phyloP scores from a whole-genome alignment of 2,329 filamentous ascomycete genomes.

The Monosporascus ibericus region DNA sequence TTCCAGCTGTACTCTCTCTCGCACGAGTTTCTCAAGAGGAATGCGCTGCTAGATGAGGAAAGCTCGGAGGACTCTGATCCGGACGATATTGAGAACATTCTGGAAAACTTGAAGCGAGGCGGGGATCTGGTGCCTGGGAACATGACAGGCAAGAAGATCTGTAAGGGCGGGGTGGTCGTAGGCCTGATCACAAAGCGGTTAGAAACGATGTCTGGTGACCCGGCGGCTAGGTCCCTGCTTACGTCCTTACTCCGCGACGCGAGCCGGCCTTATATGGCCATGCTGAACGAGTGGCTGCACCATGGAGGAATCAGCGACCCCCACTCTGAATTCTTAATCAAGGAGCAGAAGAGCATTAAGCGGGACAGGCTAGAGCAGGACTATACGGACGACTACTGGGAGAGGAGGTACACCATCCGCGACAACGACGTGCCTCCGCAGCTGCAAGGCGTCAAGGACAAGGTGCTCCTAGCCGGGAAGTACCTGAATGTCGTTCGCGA shows the following conservation, averaged over 20 bases:
- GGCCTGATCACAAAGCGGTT: conserved; percentile 78
- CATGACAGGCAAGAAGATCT: conserved; percentile 82
- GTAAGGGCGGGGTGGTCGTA: conserved; percentile 94
- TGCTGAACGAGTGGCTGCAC: conserved; percentile 98
- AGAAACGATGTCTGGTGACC: conserved; percentile 88
- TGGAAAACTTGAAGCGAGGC: conserved; percentile 83
- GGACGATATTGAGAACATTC: conserved; percentile 85
- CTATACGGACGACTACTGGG: conserved; percentile 99
- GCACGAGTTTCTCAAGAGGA: conserved; percentile 81
- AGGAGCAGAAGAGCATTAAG: conserved; percentile 91
- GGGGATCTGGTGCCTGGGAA: conserved; percentile 73
- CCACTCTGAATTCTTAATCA: conserved; percentile 88
- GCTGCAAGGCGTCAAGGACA: conserved; percentile 83
- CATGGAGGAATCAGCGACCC: conserved; percentile 93
- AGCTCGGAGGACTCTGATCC: conserved; percentile 65
- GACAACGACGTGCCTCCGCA: conserved; percentile 90
- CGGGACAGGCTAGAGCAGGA: conserved; percentile 88
- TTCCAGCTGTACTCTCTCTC: conserved; percentile 82
- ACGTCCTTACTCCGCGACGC: conserved; percentile 80
- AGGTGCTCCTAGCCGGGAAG: conserved; percentile 90
- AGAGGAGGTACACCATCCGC: conserved; percentile 90
- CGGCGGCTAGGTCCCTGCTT: conserved; percentile 74
- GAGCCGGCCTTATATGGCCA: conserved; percentile 91
- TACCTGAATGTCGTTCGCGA: conserved; percentile 97
- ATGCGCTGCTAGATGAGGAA: conserved; percentile 79